Evolutionary conservation across 192 early-diverging fungal species (phyloP), one percentile per base, ranked within the genome.

Genomic region (Mortierella alpina): DNA sequence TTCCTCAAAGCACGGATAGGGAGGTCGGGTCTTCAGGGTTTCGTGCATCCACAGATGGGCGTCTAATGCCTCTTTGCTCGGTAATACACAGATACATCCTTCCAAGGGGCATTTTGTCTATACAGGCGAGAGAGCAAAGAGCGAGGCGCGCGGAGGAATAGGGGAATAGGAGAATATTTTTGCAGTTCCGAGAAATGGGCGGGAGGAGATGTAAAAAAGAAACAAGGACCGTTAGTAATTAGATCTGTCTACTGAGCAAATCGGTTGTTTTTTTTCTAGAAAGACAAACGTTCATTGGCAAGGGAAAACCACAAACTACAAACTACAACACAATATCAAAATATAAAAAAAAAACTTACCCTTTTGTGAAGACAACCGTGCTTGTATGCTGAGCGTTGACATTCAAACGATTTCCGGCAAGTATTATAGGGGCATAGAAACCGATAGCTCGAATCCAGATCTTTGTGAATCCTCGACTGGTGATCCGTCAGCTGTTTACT

Each of bases 1-100:
- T 7, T 80, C 77, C 59, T 80, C 77, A 46, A 80, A 80, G 48
- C 77, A 80, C 14, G 77, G 77, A 46, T 80, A 80, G 18, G 77
- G 77, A 12, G 77, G 77, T 39, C 56, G 59, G n/a, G 70, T 80
- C 70, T 72, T 80, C 23, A 80, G 60, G 7, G 77, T 80, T 22
- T 80, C 68, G 48, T 80, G 77, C 77, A 80, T 80, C 58, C 64
- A 80, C 17, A 80, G 45, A 68, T 80, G 77, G 44, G 69, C 77
- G 1, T 80, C 70, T 40, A 80, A 20, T 17, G 69, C 70, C 22
- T 67, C 64, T 12, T 56, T 47, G n/a, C 68, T 67, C 12, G 77
- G 70, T 45, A 80, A 20, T 46, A 80, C 18, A 58, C 69, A 72
- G 7, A 46, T 23, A 31, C 77, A 80, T n/a, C 64, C 77, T 18